Evolutionary conservation across 768 basidiomycete species (phyloP).

Genomic region (Wakefieldia striispora): DNA sequence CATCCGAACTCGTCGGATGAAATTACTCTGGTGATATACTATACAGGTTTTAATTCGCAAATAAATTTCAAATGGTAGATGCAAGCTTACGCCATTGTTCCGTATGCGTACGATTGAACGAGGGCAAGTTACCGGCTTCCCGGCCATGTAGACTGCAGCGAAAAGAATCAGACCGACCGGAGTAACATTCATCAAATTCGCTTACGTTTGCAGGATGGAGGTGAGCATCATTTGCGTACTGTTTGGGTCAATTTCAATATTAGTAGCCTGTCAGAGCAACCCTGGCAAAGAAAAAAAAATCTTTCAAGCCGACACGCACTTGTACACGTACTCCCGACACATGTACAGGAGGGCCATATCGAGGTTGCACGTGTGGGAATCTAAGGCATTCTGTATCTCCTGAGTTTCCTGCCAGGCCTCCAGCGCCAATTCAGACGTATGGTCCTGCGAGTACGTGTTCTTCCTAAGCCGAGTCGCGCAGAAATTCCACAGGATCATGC

Average conservation of each 20-base stretch:
- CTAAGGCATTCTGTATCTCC: conserved; percentile 63
- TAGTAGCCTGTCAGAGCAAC: conserved; percentile 13
- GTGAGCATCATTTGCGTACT: conserved; percentile 67
- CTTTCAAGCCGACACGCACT: conserved; percentile 44
- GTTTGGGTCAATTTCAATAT: conserved; percentile 14
- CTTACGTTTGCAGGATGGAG: conserved; percentile 63
- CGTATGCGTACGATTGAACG: conserved; percentile 68
- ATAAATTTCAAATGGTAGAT: background rate
- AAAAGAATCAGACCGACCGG: conserved; percentile 21
- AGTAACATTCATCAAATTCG: conserved; percentile 10
- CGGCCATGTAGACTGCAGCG: conserved; percentile 48
- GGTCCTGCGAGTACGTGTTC: conserved; percentile 42
- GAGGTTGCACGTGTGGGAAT: conserved; percentile 67
- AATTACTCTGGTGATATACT: conserved; percentile 70
- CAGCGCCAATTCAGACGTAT: conserved; percentile 57
- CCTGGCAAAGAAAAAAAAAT: conserved; percentile 5
- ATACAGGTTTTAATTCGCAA: conserved; percentile 4
- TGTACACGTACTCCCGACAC: conserved; percentile 69
- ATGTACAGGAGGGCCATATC: conserved; percentile 67
- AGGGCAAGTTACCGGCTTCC: conserved; percentile 43
- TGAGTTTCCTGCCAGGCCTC: conserved; percentile 67
- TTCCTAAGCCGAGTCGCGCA: conserved; percentile 50
- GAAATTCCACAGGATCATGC: conserved; percentile 80
- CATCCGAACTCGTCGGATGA: conserved; percentile 58
- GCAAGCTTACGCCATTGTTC: conserved; percentile 73